Evolutionary conservation across 495 filamentous ascomycete species (phyloP).

Genomic region (Aspergillus sclerotiicarbonarius): DNA sequence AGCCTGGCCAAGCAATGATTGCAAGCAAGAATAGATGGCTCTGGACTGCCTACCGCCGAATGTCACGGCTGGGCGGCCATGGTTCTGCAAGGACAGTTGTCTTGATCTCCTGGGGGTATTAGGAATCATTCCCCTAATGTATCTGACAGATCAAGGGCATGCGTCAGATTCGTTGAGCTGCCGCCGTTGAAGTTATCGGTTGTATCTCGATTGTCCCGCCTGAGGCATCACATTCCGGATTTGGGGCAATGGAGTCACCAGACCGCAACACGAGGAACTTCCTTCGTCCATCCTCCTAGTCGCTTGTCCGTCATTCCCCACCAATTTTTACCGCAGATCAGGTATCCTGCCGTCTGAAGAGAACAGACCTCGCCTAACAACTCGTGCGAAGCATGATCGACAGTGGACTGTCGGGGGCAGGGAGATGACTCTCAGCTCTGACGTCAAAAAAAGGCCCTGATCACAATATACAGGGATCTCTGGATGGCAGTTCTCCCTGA

Average conservation of each 20-base stretch:
- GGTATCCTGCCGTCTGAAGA: background rate
- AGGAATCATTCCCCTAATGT: no score
- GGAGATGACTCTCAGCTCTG: background rate
- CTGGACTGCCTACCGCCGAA: no score
- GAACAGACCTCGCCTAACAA: background rate
- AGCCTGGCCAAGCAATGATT: background rate
- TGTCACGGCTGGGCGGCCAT: no score
- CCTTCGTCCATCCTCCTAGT: background rate
- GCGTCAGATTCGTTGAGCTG: no score
- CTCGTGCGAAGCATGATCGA: background rate
- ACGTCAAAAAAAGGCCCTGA: background rate
- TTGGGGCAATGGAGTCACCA: no score
- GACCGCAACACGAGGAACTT: background rate
- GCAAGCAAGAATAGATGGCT: background rate
- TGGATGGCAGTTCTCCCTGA: background rate
- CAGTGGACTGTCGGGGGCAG: background rate
- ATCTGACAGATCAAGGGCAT: no score
- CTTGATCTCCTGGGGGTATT: no score
- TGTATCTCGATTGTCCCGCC: no score
- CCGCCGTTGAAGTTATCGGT: no score
- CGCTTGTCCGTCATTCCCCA: slow-evolving; percentile 39
- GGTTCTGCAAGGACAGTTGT: no score
- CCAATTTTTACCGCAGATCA: slow-evolving; percentile 29
- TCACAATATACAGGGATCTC: background rate
- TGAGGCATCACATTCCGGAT: no score